Percentiles rank a stretch among this genome's conserved stretches.
Evolutionary conservation across 257 asterid species (phyloP).

Genomic region (Leonotis leonurus): DNA sequence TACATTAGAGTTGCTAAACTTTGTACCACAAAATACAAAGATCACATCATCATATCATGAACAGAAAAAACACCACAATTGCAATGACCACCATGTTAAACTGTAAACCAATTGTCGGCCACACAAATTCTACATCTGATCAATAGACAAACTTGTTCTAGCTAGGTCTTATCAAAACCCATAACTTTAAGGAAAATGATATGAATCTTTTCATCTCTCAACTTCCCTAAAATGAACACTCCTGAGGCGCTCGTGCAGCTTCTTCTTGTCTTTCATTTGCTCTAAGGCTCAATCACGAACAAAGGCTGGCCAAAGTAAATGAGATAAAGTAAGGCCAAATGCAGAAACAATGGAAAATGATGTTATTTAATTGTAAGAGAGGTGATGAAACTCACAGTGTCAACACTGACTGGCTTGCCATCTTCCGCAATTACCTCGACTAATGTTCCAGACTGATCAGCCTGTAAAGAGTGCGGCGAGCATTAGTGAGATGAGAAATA

Average conservation of each 20-base stretch:
- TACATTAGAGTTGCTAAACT: conserved; percentile 3
- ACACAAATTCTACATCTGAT: conserved; percentile 5
- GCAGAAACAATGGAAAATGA: neutral
- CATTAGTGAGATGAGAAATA: neutral
- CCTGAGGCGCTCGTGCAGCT: conserved; percentile 12
- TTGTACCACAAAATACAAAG: conserved; percentile 4
- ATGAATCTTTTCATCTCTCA: conserved; percentile 20
- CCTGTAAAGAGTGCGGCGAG: conserved; percentile 31
- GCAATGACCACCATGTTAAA: neutral
- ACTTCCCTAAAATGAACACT: conserved; percentile 4
- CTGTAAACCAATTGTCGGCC: neutral
- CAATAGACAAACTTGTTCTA: conserved; percentile 7
- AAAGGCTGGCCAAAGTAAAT: conserved; percentile 54
- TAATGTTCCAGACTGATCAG: conserved; percentile 68
- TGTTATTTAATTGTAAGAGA: neutral
- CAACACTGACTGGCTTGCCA: conserved; percentile 77
- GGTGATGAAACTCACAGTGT: conserved; percentile 47
- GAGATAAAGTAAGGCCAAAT: conserved; percentile 5
- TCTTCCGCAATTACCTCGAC: conserved; percentile 65
- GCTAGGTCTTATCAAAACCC: conserved; percentile 24
- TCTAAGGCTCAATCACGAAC: conserved; percentile 63
- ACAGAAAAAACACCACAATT: neutral
- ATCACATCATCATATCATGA: neutral
- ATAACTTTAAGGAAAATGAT: conserved; percentile 4
- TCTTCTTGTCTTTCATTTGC: conserved; percentile 4